These are phyloP conservation scores for Gnaphalium uliginosum DNA, from an alignment of 129 eudicot species.

Conservation along the genomic window DNA sequence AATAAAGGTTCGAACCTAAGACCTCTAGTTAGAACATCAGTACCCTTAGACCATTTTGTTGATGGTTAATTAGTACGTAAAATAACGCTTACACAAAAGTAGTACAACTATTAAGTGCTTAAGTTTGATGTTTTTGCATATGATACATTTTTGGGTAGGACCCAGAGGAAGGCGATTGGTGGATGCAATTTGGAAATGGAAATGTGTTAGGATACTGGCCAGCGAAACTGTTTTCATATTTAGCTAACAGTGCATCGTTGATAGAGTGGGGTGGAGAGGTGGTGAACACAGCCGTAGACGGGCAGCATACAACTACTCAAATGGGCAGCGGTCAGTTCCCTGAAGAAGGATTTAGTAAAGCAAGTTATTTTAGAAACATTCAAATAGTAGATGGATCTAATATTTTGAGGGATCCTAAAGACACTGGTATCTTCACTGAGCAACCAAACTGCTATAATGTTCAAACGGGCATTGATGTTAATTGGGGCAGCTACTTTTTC, in stretches of 20 bases:
- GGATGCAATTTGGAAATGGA: constrained; percentile 52
- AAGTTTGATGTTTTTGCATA: too few species aligned
- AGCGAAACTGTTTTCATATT: constrained; percentile 52
- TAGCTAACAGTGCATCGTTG: constrained; percentile 65
- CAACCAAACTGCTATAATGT: constrained; percentile 67
- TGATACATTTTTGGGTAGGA: constrained; percentile 32
- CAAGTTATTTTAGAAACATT: constrained; percentile 69
- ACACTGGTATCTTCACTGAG: constrained; percentile 63
- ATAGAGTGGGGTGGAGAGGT: constrained; percentile 94
- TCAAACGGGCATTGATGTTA: constrained; percentile 47
- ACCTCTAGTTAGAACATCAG: too few species aligned
- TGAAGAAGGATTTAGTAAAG: constrained; percentile 65
- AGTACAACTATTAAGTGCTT: neutral
- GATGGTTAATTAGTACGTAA: too few species aligned
- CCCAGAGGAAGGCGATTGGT: constrained; percentile 56
- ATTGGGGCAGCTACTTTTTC: constrained; percentile 75
- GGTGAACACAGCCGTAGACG: constrained; percentile 70
- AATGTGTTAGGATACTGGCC: constrained; percentile 80
- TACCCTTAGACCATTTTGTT: too few species aligned
- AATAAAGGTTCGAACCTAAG: too few species aligned
- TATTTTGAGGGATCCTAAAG: constrained; percentile 57
- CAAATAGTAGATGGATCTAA: constrained; percentile 70
- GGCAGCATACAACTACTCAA: constrained; percentile 79
- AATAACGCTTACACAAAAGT: neutral
- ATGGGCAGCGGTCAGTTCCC: constrained; percentile 97